phyloP scores from a whole-genome alignment of 2,329 filamentous ascomycete genomes.

The Fusarium torreyae region DNA sequence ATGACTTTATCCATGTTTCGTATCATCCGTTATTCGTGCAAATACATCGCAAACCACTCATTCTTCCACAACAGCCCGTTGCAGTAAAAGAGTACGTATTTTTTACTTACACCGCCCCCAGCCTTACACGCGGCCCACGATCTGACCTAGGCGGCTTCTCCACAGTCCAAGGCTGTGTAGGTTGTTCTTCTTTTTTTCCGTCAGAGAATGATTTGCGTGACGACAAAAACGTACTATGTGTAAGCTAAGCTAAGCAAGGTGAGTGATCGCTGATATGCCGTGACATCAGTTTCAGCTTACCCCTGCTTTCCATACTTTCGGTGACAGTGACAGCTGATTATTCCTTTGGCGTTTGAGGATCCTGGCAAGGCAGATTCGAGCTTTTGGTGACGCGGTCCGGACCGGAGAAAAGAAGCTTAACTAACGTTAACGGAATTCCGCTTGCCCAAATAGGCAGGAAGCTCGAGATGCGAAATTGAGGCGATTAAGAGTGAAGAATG shows the following conservation, averaged over 20 bases:
- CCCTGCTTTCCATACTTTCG: slow-evolving; percentile 5
- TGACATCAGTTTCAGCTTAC: slow-evolving; percentile 49
- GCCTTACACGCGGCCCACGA: slow-evolving; percentile 50
- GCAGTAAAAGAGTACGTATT: slow-evolving; percentile 5
- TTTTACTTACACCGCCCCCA: slow-evolving; percentile 46
- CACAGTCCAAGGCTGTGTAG: slow-evolving; percentile 46
- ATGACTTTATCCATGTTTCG: slow-evolving; percentile 7
- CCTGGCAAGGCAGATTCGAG: slow-evolving; percentile 35
- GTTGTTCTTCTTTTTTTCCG: slow-evolving; percentile 9
- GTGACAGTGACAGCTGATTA: slow-evolving; percentile 19
- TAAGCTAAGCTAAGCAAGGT: slow-evolving; percentile 3
- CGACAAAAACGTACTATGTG: not conserved
- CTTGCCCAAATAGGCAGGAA: slow-evolving; percentile 33
- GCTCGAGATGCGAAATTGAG: slow-evolving; percentile 28
- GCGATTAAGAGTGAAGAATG: slow-evolving; percentile 4
- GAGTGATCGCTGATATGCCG: not conserved
- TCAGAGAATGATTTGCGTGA: slow-evolving; percentile 21
- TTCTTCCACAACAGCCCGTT: not conserved
- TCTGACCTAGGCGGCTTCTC: slow-evolving; percentile 29
- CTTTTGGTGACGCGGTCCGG: slow-evolving; percentile 23
- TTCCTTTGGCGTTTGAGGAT: slow-evolving; percentile 30
- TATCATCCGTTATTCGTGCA: slow-evolving; percentile 20
- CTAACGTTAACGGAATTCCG: not conserved
- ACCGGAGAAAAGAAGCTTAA: slow-evolving; percentile 39
- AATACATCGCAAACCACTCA: not conserved